Percentiles rank a stretch among this genome's conserved stretches.
Conservation (phyloP, 805 yeast genomes). For the Lipomyces orientalis region DNA sequence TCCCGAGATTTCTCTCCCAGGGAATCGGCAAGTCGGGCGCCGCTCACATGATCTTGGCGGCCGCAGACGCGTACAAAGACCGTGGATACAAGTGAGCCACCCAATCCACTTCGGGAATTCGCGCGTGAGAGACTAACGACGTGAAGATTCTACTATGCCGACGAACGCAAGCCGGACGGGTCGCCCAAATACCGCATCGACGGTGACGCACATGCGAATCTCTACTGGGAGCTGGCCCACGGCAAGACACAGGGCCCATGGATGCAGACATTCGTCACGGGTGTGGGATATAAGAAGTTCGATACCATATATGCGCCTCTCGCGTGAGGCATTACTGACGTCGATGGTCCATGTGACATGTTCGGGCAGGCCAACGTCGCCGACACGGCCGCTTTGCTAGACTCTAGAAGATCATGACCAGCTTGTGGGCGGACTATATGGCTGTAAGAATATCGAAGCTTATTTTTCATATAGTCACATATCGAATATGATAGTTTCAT, state of each 20-base stretch:
- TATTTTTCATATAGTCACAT: no score
- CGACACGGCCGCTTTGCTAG: no score
- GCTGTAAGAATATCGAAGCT: no score
- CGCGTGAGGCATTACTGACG: no score
- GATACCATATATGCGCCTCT: no score
- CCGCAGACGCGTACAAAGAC: constrained; percentile 14
- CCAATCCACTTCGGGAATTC: background rate
- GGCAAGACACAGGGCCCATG: constrained; percentile 13
- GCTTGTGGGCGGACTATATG: no score
- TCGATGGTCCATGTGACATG: no score
- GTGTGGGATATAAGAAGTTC: background rate
- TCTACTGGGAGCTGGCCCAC: constrained; percentile 9
- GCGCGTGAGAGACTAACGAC: constrained; percentile 1
- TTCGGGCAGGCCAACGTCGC: no score
- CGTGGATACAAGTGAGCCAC: constrained; percentile 10
- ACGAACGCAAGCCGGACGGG: constrained; percentile 15
- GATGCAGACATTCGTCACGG: constrained; percentile 13
- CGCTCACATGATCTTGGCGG: constrained; percentile 15
- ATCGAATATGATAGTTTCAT: no score
- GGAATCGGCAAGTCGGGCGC: constrained; percentile 13
- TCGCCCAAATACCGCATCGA: constrained; percentile 8
- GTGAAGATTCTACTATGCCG: constrained; percentile 14
- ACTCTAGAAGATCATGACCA: no score
- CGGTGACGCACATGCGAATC: constrained; percentile 16
- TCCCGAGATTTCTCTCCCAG: constrained; percentile 4